phyloP scores from a whole-genome alignment of 371 early-diverging fungal genomes.

The Cokeromyces recurvatus region DNA sequence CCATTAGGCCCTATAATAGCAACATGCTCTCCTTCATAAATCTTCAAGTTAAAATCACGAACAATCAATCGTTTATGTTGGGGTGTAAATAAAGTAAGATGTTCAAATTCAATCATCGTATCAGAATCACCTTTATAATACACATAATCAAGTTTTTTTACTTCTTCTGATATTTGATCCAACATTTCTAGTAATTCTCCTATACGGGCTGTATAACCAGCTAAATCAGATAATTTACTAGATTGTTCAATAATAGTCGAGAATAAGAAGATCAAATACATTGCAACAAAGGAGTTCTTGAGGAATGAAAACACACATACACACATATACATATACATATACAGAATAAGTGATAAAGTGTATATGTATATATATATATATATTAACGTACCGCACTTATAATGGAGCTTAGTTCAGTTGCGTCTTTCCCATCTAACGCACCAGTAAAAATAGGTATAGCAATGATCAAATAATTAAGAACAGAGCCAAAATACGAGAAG shows the following conservation, averaged over 20 bases:
- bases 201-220: constrained; percentile 85
- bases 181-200: constrained; percentile 75
- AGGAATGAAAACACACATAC: no score
- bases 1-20: constrained; percentile 74
- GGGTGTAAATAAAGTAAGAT: constrained; percentile 33
- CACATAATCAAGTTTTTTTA: constrained; percentile 41
- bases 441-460: constrained; percentile 81
- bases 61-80: constrained; percentile 29
- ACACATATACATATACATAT: no score
- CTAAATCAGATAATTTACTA: constrained; percentile 64
- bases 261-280: constrained; percentile 72
- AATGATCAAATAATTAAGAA: constrained; percentile 79
- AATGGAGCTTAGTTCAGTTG: constrained; percentile 64
- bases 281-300: constrained; percentile 70
- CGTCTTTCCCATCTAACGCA: constrained; percentile 61
- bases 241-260: constrained; percentile 72
- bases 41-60: constrained; percentile 37
- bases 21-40: constrained; percentile 52
- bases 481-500: constrained; percentile 76
- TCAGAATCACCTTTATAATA: constrained; percentile 16
- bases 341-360: no score
- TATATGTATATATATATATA: no score
- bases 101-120: constrained; percentile 30
- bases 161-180: constrained; percentile 42
- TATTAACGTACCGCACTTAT: constrained; percentile 77